phyloP scores from a whole-genome alignment of 768 basidiomycete genomes.

The Boletus sp. region DNA sequence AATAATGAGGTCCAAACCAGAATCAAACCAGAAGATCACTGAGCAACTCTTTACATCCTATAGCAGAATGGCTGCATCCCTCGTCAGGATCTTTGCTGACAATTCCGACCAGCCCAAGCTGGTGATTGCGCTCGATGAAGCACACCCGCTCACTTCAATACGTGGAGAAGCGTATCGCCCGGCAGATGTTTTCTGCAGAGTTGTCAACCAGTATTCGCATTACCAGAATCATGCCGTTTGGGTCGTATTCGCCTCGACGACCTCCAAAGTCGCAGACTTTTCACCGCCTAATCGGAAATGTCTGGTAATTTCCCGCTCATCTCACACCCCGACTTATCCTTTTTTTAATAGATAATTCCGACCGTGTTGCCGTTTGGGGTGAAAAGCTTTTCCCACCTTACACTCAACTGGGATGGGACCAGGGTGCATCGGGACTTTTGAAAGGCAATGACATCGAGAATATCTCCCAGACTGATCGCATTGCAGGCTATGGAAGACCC shows the following conservation, averaged over 20 bases:
- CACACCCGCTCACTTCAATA: background rate
- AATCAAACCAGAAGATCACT: background rate
- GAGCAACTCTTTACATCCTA: background rate
- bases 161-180: background rate
- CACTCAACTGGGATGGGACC: background rate
- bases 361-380: background rate
- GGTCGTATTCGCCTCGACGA: background rate
- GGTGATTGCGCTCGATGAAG: background rate
- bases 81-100: background rate
- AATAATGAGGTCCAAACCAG: background rate
- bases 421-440: background rate
- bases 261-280: background rate
- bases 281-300: background rate
- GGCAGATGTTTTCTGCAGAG: background rate
- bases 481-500: background rate
- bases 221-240: background rate
- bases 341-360: background rate
- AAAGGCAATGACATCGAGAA: background rate
- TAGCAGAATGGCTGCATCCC: background rate
- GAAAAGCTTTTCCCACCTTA: background rate
- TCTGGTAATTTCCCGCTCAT: background rate
- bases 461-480: background rate
- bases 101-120: background rate
- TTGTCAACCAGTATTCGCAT: background rate
- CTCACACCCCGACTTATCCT: background rate